These are phyloP conservation scores for Saccharomyces jurei DNA, from an alignment of 805 yeast genomes.

Conservation along the genomic window DNA sequence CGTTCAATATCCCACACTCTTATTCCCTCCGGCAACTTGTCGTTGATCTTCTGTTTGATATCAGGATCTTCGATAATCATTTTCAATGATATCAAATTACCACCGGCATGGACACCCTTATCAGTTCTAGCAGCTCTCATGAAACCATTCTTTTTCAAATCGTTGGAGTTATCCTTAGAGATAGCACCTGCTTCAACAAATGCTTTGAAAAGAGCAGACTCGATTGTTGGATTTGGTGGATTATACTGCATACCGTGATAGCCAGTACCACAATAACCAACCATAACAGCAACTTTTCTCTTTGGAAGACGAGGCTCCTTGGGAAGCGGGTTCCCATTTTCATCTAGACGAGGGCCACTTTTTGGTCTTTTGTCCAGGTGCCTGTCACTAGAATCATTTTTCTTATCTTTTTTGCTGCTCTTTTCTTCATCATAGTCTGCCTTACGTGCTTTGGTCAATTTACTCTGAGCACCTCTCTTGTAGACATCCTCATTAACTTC, in stretches of 20 bases:
- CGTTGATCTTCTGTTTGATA: constrained; percentile 65
- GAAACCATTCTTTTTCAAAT: constrained; percentile 79
- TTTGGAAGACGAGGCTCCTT: constrained; percentile 66
- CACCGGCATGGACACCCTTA: constrained; percentile 97
- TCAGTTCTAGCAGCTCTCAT: constrained; percentile 86
- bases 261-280: constrained; percentile 95
- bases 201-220: constrained; percentile 79
- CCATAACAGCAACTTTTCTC: constrained; percentile 79
- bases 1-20: constrained; percentile 90
- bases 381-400: constrained; percentile 5
- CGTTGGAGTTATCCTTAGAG: constrained; percentile 77
- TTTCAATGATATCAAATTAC: constrained; percentile 79
- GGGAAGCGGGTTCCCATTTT: constrained; percentile 51
- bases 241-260: constrained; percentile 94
- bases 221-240: constrained; percentile 83
- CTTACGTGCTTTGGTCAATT: constrained; percentile 27
- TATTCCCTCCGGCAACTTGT: constrained; percentile 71
- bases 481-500: constrained; percentile 34
- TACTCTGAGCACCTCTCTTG: constrained; percentile 36
- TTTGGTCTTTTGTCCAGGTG: constrained; percentile 14
- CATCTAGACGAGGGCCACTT: constrained; percentile 34
- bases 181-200: constrained; percentile 82
- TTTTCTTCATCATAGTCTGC: constrained; percentile 17
- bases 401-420: not conserved
- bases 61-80: constrained; percentile 55